Evolutionary conservation across 768 basidiomycete species (phyloP).

Genomic region (Tricholoma matsutake): DNA sequence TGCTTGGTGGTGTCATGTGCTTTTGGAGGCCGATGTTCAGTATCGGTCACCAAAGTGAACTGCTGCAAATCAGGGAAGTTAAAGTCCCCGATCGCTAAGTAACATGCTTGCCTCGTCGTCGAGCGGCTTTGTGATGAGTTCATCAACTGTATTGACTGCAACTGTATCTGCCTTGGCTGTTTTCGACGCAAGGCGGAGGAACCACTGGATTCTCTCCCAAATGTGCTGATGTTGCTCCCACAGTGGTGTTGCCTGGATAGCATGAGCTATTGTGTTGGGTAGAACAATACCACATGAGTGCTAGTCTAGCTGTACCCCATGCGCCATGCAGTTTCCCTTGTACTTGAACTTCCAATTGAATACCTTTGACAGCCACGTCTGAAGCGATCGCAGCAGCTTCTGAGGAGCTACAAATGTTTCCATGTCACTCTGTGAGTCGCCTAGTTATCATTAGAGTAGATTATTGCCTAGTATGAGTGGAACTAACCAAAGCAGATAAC

Average conservation of each 20-base stretch:
- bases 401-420: not conserved
- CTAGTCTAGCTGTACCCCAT: conserved; percentile 5
- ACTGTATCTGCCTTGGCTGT: not conserved
- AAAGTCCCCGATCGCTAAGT: not conserved
- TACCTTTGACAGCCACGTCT: conserved; percentile 2
- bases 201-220: not conserved
- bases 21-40: not conserved
- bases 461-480: not conserved
- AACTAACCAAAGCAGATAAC: conserved; percentile 12
- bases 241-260: not conserved
- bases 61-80: not conserved
- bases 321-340: not conserved
- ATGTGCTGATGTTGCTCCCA: not conserved
- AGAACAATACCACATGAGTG: conserved; percentile 5
- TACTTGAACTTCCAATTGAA: not conserved
- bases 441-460: not conserved
- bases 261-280: conserved; percentile 5
- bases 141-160: no score
- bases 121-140: not conserved
- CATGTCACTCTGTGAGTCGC: not conserved
- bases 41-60: not conserved
- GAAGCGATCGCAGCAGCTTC: not conserved
- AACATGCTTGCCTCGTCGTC: not conserved
- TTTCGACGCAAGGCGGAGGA: not conserved
- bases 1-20: not conserved